Percentiles rank a stretch among this genome's conserved stretches.
Evolutionary conservation across 805 yeast species (phyloP).

Genomic region (Yarrowia divulgata): DNA sequence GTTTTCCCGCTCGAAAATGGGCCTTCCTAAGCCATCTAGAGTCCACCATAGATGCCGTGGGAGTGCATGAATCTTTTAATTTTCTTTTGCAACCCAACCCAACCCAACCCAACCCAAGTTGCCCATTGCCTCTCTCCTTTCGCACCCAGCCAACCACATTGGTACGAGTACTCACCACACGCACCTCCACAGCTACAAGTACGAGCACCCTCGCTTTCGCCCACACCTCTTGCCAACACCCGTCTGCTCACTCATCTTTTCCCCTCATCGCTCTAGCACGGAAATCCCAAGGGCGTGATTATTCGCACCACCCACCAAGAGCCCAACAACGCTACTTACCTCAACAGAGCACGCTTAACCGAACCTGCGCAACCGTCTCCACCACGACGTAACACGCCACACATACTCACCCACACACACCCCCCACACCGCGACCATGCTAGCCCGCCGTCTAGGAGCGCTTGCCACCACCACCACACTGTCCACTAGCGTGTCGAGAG

Average conservation of each 20-base stretch:
- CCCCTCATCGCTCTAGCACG: neutral
- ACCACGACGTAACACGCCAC: no score
- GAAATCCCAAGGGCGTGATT: neutral
- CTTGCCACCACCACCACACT: neutral
- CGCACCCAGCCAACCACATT: slow-evolving; percentile 1
- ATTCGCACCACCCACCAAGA: neutral
- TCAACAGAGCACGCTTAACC: neutral
- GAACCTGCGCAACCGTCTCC: no score
- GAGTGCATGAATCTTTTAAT: neutral
- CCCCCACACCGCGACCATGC: slow-evolving; percentile 13
- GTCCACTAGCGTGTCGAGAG: slow-evolving; percentile 22
- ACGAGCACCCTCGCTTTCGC: neutral
- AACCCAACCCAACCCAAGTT: neutral
- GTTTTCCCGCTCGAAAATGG: no score
- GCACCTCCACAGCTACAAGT: no score
- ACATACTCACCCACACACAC: neutral
- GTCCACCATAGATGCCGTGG: neutral
- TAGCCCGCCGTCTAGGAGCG: slow-evolving; percentile 32
- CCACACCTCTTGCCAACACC: neutral
- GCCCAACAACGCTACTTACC: slow-evolving; percentile 22
- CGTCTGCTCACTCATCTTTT: neutral
- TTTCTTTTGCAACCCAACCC: neutral
- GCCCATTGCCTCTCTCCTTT: slow-evolving; percentile 12
- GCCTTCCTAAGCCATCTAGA: no score
- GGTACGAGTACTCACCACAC: neutral